Evolutionary conservation across 2,329 filamentous ascomycete species (phyloP).

Genomic region (Mycogone perniciosa): DNA sequence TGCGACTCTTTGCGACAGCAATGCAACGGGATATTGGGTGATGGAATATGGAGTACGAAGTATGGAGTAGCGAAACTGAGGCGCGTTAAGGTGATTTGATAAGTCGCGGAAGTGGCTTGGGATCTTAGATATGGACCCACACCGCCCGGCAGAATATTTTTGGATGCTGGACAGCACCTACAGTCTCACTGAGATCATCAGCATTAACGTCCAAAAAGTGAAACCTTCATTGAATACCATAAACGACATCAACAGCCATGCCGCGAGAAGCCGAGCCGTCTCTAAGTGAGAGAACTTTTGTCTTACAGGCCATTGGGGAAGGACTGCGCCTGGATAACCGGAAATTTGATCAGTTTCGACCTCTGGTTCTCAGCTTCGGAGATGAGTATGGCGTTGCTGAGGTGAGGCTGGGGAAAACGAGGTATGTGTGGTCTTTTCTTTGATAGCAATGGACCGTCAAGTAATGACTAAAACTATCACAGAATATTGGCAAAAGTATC

Average conservation of each 20-base stretch:
- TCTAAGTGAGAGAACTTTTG: slow-evolving; percentile 79
- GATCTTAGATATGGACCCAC: slow-evolving; percentile 16
- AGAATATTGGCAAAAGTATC: slow-evolving; percentile 82
- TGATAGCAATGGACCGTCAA: neutral
- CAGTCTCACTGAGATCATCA: slow-evolving; percentile 15
- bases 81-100: neutral
- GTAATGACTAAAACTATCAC: slow-evolving; percentile 3
- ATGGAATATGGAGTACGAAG: neutral
- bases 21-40: neutral
- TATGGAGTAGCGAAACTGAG: neutral
- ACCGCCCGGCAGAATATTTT: slow-evolving; percentile 48
- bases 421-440: slow-evolving; percentile 42
- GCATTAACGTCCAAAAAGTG: slow-evolving; percentile 10
- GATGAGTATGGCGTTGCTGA: slow-evolving; percentile 88
- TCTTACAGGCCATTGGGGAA: slow-evolving; percentile 74
- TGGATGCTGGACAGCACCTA: slow-evolving; percentile 5
- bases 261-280: slow-evolving; percentile 89
- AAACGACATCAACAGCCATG: slow-evolving; percentile 49
- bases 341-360: slow-evolving; percentile 70
- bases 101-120: slow-evolving; percentile 6
- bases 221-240: slow-evolving; percentile 11
- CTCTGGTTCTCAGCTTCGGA: slow-evolving; percentile 72
- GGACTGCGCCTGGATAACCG: slow-evolving; percentile 80
- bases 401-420: slow-evolving; percentile 82
- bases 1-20: slow-evolving; percentile 3